phyloP scores from a whole-genome alignment of 2,329 filamentous ascomycete genomes.

The Stagonosporopsis chrysanthemi region DNA sequence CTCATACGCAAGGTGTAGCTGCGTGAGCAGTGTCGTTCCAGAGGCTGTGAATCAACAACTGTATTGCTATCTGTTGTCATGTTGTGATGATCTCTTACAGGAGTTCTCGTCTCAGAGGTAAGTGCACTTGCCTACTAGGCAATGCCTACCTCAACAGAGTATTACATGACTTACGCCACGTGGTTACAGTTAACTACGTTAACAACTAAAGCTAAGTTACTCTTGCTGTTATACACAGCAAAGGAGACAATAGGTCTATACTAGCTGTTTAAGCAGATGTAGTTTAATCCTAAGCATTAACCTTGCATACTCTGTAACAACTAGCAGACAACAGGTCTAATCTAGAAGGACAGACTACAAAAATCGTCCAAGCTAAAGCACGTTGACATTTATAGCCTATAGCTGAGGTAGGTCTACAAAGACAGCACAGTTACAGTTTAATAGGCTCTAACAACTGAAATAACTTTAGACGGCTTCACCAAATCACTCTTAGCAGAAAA shows the following conservation, averaged over 20 bases:
- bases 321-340: neutral
- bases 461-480: neutral
- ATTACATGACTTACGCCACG: too few species aligned
- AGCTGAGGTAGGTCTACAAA: neutral
- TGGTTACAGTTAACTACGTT: slow-evolving; percentile 34
- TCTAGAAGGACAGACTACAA: neutral
- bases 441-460: neutral
- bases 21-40: too few species aligned
- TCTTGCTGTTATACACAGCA: neutral
- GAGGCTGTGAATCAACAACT: too few species aligned
- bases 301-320: neutral
- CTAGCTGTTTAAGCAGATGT: neutral
- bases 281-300: neutral
- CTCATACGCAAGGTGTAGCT: too few species aligned
- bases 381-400: neutral
- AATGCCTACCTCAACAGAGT: too few species aligned
- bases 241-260: neutral
- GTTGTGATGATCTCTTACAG: too few species aligned
- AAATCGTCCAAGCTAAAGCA: neutral
- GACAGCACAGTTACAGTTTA: neutral
- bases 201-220: neutral
- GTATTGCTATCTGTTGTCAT: too few species aligned
- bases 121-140: too few species aligned
- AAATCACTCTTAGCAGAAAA: slow-evolving; percentile 1
- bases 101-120: too few species aligned